Evolutionary conservation across 164 flowering plant genomes (phyloP), one percentile per base, ranked within the genome.

Genomic region (Stephania yunnanensis): DNA sequence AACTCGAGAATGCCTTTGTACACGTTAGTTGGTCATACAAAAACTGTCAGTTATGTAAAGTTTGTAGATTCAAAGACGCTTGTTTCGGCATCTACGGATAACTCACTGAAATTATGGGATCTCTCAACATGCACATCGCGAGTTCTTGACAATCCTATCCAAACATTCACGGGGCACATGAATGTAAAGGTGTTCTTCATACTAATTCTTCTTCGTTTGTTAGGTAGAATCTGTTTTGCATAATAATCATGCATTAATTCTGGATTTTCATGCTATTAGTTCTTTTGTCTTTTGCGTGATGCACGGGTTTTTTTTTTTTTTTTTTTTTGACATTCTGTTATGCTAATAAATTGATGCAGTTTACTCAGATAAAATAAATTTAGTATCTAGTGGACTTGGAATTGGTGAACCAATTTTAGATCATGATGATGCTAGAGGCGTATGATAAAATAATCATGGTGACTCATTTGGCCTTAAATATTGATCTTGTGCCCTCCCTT

Each of bases 41-140:
- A 88, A 78, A 91, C 99, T 17, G 98, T 96, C 83, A 96, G 99
- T 82, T 91, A 92, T 78, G 90, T 96, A 77, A 96, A 91, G 87
- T 96, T 92, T 84, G 80, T 96, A n/a, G 97, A 96, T 84, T 79
- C 97, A 46, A 85, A 71, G 10, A 91, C 83, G 63, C 92, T 96
- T 73, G 93, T 92, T 58, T 94, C 99, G 74, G 90, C 98, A 69
- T 96, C 99, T 50, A 96, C 99, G 5, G 99, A 96, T 81, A 94
- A 89, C 83, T 86, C 97, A 10, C 69, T 96, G 73, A 96, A 92
- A 91, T 90, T 94, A 46, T 96, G 98, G 99, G 97, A 96, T 84
- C 79, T 96, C 84, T 86, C 98, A 10, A 77, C 69, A 74, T 83
- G 91, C 82, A 73, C 87, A 7, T 87, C 97, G 67, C 86, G 88